Percentiles rank a stretch among this genome's conserved stretches.
phyloP scores from a whole-genome alignment of 2,329 filamentous ascomycete genomes.

The Paecilomyces fulvus region DNA sequence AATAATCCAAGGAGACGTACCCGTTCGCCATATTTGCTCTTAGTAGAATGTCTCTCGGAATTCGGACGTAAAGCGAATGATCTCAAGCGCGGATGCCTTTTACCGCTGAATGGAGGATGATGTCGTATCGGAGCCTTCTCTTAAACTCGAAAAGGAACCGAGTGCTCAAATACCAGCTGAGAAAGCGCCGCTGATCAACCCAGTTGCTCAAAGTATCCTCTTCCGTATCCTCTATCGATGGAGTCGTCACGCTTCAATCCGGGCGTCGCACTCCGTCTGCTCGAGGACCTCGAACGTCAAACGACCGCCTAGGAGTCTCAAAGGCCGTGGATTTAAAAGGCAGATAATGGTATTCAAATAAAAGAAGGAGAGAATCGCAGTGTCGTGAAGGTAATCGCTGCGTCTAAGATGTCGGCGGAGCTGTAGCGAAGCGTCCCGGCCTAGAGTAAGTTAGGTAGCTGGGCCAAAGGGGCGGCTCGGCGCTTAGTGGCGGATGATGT shows the following conservation, averaged over 20 bases:
- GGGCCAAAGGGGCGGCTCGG: not conserved
- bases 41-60: slow-evolving; percentile 1
- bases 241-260: not conserved
- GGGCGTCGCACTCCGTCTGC: not conserved
- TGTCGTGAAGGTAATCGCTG: not conserved
- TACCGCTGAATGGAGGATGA: not conserved
- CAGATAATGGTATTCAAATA: not conserved
- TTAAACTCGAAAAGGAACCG: not conserved
- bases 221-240: not conserved
- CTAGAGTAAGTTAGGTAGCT: not conserved
- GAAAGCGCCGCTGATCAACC: not conserved
- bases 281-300: not conserved
- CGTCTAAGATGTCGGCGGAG: not conserved
- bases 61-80: not conserved
- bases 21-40: slow-evolving; percentile 36
- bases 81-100: not conserved
- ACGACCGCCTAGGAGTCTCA: not conserved
- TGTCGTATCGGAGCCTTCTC: not conserved
- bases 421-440: not conserved
- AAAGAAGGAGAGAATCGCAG: not conserved
- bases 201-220: not conserved
- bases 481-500: not conserved
- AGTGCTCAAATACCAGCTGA: not conserved
- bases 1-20: slow-evolving; percentile 18
- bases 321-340: not conserved